A percentile compares a stretch with the other conserved stretches of the same genome.
Evolutionary conservation across 768 basidiomycete genomes (phyloP).

Genomic region (Amyloporia xantha): DNA sequence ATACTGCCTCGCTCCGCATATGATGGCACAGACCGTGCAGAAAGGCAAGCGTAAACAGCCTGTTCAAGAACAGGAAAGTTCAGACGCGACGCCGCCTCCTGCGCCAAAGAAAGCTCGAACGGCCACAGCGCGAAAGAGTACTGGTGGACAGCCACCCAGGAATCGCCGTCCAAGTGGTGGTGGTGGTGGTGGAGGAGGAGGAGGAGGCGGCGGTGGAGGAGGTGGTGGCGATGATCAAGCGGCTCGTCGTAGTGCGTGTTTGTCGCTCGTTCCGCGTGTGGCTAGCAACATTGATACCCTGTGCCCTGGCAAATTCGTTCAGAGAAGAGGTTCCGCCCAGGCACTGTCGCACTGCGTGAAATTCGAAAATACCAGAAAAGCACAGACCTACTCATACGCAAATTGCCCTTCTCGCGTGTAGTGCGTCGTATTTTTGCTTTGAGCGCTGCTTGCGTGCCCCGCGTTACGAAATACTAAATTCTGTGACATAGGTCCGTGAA

Average conservation of each 20-base stretch:
- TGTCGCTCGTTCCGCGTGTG: conserved; percentile 6
- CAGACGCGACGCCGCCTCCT: conserved; percentile 41
- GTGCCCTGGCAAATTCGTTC: neutral
- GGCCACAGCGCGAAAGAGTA: conserved; percentile 79
- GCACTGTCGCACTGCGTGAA: conserved; percentile 85
- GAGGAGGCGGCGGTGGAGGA: conserved; percentile 13
- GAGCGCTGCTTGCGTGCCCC: neutral
- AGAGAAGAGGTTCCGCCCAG: conserved; percentile 74
- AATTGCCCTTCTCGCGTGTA: conserved; percentile 87
- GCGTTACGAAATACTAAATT: neutral
- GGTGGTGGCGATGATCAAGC: conserved; percentile 8
- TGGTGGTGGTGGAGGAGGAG: conserved; percentile 14
- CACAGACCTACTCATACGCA: conserved; percentile 82
- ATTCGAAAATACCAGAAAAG: conserved; percentile 93
- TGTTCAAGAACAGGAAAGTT: conserved; percentile 26
- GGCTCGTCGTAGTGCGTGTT: conserved; percentile 19
- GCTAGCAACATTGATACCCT: too few relatives aligned
- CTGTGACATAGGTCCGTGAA: conserved; percentile 75
- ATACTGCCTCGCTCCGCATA: neutral
- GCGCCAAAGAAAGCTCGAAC: conserved; percentile 41
- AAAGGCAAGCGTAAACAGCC: conserved; percentile 38
- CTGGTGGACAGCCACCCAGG: conserved; percentile 55
- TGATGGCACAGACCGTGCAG: conserved; percentile 70
- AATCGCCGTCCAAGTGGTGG: conserved; percentile 11
- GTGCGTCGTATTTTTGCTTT: conserved; percentile 41